phyloP scores from a whole-genome alignment of 2,329 filamentous ascomycete genomes.

The Aspergillus ochraceus region DNA sequence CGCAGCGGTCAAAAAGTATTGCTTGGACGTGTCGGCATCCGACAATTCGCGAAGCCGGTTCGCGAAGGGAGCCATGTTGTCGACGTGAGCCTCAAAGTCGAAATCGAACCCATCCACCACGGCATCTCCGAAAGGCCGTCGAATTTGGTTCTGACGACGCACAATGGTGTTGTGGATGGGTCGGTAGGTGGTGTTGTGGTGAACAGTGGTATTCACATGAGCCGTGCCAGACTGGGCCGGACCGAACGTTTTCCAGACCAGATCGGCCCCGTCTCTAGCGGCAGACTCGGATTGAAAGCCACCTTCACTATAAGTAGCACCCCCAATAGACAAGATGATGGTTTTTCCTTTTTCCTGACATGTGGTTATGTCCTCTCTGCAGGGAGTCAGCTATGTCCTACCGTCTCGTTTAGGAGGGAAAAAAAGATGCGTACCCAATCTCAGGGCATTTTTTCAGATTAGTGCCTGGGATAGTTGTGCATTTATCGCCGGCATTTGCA shows the following conservation, averaged over 20 bases:
- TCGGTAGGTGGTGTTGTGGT: neutral
- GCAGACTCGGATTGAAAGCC: conserved; percentile 58
- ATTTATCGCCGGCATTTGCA: conserved; percentile 63
- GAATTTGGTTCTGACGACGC: conserved; percentile 36
- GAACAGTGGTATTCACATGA: neutral
- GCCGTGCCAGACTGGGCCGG: conserved; percentile 38
- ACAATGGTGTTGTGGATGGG: neutral
- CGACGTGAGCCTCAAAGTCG: conserved; percentile 65
- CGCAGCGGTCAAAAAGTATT: conserved; percentile 63
- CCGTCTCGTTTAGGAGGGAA: neutral
- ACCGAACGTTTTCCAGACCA: conserved; percentile 71
- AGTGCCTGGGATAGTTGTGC: conserved; percentile 59
- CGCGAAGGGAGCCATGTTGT: conserved; percentile 63
- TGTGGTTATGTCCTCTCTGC: conserved; percentile 48
- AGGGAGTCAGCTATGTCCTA: neutral
- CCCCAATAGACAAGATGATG: conserved; percentile 70
- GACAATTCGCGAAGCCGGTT: conserved; percentile 57
- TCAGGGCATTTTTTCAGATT: conserved; percentile 62
- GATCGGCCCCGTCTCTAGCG: conserved; percentile 59
- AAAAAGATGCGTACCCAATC: conserved; percentile 56
- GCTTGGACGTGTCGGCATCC: conserved; percentile 52
- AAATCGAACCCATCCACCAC: conserved; percentile 75
- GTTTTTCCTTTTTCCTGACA: conserved; percentile 70
- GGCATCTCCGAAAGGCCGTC: conserved; percentile 67
- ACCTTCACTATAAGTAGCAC: conserved; percentile 68